Percentiles rank a stretch among this genome's conserved stretches.
Conservation (phyloP, 2,329 filamentous ascomycete species). For the Colletotrichum gloeosporioides region DNA sequence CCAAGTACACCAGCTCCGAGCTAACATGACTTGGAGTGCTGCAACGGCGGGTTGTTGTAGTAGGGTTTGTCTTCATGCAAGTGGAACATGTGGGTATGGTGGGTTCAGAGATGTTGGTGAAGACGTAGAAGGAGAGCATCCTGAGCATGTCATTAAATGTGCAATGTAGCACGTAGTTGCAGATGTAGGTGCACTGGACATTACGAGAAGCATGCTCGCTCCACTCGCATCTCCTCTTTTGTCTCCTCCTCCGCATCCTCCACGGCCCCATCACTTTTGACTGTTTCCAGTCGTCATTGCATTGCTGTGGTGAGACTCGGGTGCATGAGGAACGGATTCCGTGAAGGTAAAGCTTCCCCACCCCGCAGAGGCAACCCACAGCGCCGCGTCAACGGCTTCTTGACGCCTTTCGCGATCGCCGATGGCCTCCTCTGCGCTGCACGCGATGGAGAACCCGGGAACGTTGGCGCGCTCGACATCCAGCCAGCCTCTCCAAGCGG, state of each 20-base stretch:
- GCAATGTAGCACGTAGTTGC: background rate
- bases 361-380: conserved; percentile 52
- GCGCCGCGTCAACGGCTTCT: conserved; percentile 43
- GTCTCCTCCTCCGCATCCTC: background rate
- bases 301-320: background rate
- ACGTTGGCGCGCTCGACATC: conserved; percentile 51
- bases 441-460: conserved; percentile 40
- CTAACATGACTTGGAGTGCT: background rate
- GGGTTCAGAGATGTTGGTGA: background rate
- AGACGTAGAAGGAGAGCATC: background rate
- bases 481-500: conserved; percentile 58
- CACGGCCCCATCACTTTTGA: background rate
- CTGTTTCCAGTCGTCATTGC: background rate
- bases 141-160: background rate
- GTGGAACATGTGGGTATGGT: background rate
- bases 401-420: conserved; percentile 43
- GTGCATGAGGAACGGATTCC: background rate
- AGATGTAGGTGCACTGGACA: background rate
- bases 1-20: background rate
- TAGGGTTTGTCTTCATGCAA: background rate
- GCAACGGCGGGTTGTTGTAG: background rate
- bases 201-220: background rate
- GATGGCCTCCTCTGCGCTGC: conserved; percentile 52
- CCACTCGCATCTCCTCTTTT: background rate
- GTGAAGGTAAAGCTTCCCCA: conserved; percentile 51